Base-by-base conservation (phyloP, 306 rosid species). In the Neltuma alba region DNA sequence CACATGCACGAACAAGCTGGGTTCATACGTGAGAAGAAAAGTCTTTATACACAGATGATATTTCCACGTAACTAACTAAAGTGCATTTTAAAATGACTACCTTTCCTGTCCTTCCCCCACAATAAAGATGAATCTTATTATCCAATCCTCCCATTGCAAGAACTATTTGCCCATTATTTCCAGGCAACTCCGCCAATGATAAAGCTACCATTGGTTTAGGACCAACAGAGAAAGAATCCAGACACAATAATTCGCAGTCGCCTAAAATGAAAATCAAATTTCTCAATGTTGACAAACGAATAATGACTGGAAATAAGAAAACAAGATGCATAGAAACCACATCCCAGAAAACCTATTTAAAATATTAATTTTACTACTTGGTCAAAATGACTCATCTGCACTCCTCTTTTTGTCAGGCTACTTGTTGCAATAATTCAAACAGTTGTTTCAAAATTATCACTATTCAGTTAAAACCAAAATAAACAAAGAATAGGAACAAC, bases 71-170 rank as follows among this genome's bases (percentile, higher is more conserved):
- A 55, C 57, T 72, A 77, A 73, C 80, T 20, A 80, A 11, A 27
- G 41, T 85, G 65, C 41, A 25, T 13, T 62, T 33, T 38, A 41
- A 61, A 38, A 41, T 44, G 63, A 40, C 76, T 85, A 95, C 99
- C 93, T 95, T 87, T 87, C 89, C 96, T 18, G 86, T 80, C 86
- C 89, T 91, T 84, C 75, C 93, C 69, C 97, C 98, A 52, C 91
- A 87, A 75, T 90, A 95, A 62, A 95, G 97, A 86, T 90, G 98
- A 81, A 95, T 90, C 87, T 91, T 95, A 88, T 90, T 93, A 88
- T 95, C 99, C 81, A 95, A 85, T 41, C 99, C 99, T 79, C 98
- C 99, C 96, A 90, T 91, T 74, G 98, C 99, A 80, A 95, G 88
- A 78, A 91, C 86, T 28, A 95, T 69, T 76, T 89, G 85, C 55